Evolutionary conservation across 371 early-diverging fungal species (phyloP), one percentile per base, ranked within the genome.

Genomic region (Mucor mucedo): DNA sequence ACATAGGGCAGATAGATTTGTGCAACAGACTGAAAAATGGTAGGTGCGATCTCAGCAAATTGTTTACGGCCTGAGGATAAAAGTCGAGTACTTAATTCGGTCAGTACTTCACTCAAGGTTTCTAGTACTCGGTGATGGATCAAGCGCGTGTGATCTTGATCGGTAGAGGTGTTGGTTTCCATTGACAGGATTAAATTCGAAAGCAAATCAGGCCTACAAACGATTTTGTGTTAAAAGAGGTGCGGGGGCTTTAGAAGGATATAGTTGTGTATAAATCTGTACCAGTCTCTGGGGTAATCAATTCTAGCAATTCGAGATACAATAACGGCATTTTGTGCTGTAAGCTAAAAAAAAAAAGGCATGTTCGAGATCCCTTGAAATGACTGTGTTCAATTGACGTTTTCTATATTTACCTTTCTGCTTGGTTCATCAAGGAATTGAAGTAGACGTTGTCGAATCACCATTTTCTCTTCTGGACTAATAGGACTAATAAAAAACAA

Each of bases 251-350:
- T 21, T 21, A 21, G 21, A 21, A 21, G 21, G 21, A 21, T 21
- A 21, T 21, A 21, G 21, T 21, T 21, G 21, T 21, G 21, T 21
- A 21, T 21, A 21, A 21, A 21, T 21, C 21, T 21, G 27, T 50
- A 50, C 50, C 95, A 95, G 63, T 93, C 90, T 63, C 79, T 70
- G 10, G 95, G 95, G 72, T 80, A 93, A 73, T 95, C 95, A 38
- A 89, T 53, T 45, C 93, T 75, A 10, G 93, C 92, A 63, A 95
- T 90, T 65, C 91, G 89, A 44, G 94, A 76, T 4, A 85, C 82
- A 55, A 89, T 77, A 1, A 93, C 86, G n/a, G 90, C 87, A 68
- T 89, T 90, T 50, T 89, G 90, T 9, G 83, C 76, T 33, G 89
- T 86, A n/a, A 93, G 80, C 90, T 92, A 72, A 54, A 33, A 41